phyloP scores from a whole-genome alignment of 1,284 basidiomycete genomes.

The Neonothopanus nambi region DNA sequence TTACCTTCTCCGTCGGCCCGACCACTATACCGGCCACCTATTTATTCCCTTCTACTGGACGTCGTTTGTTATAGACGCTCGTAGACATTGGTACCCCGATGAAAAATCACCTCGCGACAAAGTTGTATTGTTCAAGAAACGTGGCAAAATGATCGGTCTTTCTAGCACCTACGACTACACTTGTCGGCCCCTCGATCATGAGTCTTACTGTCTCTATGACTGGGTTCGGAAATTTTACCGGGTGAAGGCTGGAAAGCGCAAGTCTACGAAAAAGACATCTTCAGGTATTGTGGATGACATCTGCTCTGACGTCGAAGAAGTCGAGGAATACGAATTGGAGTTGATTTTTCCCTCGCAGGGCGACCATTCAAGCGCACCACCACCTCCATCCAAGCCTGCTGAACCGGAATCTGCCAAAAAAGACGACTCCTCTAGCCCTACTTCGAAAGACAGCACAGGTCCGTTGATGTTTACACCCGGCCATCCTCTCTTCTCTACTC shows the following conservation, averaged over 20 bases:
- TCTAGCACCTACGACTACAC: background rate
- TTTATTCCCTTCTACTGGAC: constrained; percentile 31
- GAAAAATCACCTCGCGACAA: background rate
- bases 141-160: background rate
- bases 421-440: background rate
- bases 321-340: too few species aligned
- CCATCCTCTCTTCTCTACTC: background rate
- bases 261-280: background rate
- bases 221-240: background rate
- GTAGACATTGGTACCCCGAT: constrained; percentile 7
- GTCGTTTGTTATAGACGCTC: constrained; percentile 22
- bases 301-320: too few species aligned
- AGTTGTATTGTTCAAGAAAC: constrained; percentile 6
- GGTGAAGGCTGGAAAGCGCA: too few species aligned
- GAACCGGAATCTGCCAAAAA: background rate
- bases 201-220: background rate
- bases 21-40: constrained; percentile 30
- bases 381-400: too few species aligned
- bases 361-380: too few species aligned
- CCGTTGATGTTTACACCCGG: background rate
- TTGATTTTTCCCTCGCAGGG: too few species aligned
- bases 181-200: background rate
- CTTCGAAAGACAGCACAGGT: background rate
- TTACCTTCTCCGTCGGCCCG: constrained; percentile 30
- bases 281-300: background rate